Percentiles rank a stretch among this genome's conserved stretches.
phyloP scores from a whole-genome alignment of 768 basidiomycete species.

The Cystobasidium onofrii region DNA sequence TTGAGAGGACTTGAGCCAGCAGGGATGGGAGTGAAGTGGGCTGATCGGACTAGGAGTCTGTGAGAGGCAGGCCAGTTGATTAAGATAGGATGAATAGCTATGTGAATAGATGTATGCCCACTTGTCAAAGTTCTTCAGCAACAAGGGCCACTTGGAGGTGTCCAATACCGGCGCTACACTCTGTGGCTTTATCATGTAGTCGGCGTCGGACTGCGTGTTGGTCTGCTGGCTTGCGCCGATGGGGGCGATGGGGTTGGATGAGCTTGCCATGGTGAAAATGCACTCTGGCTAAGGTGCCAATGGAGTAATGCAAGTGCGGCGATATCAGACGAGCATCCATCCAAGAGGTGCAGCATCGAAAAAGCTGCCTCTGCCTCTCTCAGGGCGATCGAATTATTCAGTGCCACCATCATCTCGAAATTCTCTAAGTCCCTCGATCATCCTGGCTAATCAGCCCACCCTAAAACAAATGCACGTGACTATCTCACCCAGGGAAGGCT shows the following conservation, averaged over 20 bases:
- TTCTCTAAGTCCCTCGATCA: not conserved
- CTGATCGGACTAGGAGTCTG: constrained; percentile 72
- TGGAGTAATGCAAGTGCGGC: no score
- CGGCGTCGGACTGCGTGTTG: constrained; percentile 42
- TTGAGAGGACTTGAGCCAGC: constrained; percentile 88
- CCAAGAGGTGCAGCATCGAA: not conserved
- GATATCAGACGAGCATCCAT: no score
- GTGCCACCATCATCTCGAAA: not conserved
- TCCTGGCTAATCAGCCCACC: not conserved
- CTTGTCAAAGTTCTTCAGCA: constrained; percentile 98
- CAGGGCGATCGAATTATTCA: not conserved
- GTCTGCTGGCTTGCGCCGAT: constrained; percentile 57
- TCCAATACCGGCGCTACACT: constrained; percentile 65
- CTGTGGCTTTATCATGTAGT: constrained; percentile 68
- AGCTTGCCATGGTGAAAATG: constrained; percentile 54
- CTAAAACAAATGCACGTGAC: not conserved
- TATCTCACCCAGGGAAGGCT: not conserved
- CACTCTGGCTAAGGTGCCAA: no score
- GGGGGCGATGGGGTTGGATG: constrained; percentile 71
- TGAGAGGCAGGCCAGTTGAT: not conserved
- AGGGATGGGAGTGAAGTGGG: constrained; percentile 97
- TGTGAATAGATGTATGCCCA: constrained; percentile 34
- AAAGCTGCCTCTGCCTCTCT: no score
- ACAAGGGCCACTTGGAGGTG: constrained; percentile 93
- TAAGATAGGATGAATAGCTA: not conserved